These are phyloP conservation scores for Lasiodiplodia citricola DNA, from an alignment of 2,329 filamentous ascomycete genomes.

Conservation along the genomic window DNA sequence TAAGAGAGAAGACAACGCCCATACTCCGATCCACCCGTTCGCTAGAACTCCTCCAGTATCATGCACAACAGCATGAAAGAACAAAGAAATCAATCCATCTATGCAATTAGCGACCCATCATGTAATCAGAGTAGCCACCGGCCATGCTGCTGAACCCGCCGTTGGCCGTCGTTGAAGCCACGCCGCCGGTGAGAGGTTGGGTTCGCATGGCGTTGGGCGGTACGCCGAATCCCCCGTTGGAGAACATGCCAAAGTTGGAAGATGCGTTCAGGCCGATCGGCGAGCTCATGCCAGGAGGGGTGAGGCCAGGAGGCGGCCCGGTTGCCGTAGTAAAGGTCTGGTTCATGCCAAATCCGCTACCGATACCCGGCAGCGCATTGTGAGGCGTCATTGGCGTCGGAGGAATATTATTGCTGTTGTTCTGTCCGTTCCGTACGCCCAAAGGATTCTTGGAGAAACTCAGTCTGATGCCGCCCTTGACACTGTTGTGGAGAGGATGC, in stretches of 20 bases:
- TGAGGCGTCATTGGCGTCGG: slow-evolving; percentile 56
- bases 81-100: slow-evolving; percentile 7
- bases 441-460: slow-evolving; percentile 98
- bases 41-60: slow-evolving; percentile 23
- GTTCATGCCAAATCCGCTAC: slow-evolving; percentile 58
- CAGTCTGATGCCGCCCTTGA: slow-evolving; percentile 91
- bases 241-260: slow-evolving; percentile 44
- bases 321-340: slow-evolving; percentile 69
- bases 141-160: slow-evolving; percentile 38
- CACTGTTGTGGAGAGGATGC: slow-evolving; percentile 82
- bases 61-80: slow-evolving; percentile 14
- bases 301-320: slow-evolving; percentile 83
- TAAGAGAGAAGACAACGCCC: slow-evolving; percentile 30
- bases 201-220: slow-evolving; percentile 40
- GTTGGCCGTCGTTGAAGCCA: slow-evolving; percentile 39
- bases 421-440: slow-evolving; percentile 82
- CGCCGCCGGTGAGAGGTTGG: slow-evolving; percentile 40
- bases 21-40: slow-evolving; percentile 20
- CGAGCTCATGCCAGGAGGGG: slow-evolving; percentile 71
- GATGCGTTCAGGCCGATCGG: slow-evolving; percentile 36
- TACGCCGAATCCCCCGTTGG: slow-evolving; percentile 45
- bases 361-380: slow-evolving; percentile 63
- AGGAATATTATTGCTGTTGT: slow-evolving; percentile 56
- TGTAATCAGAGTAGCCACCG: slow-evolving; percentile 43
- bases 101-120: slow-evolving; percentile 42